Conservation (phyloP, 2,329 filamentous ascomycete genomes). For the Pseudonectria foliicola region DNA sequence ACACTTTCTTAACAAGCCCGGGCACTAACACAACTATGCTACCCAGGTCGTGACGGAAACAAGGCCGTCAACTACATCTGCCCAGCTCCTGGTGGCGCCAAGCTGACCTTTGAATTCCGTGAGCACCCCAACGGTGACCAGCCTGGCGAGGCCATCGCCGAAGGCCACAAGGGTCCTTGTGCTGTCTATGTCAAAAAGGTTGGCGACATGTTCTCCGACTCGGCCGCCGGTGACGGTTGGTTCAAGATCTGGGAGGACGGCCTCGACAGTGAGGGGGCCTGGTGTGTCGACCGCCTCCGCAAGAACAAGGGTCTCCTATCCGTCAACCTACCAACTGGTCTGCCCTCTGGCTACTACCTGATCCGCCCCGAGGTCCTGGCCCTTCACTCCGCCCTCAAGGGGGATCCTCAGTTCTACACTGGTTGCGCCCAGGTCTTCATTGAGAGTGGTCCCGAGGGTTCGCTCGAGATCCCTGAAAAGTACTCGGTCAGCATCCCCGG, state of each 20-base stretch:
- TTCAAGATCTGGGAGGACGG: constrained; percentile 71
- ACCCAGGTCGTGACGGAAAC: constrained; percentile 36
- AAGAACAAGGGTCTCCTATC: constrained; percentile 56
- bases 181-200: constrained; percentile 69
- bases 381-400: constrained; percentile 53
- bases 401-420: constrained; percentile 65
- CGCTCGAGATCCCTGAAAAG: constrained; percentile 39
- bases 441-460: constrained; percentile 35
- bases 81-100: constrained; percentile 42
- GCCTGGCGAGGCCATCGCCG: constrained; percentile 48
- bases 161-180: constrained; percentile 60
- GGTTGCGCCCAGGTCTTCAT: constrained; percentile 68
- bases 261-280: constrained; percentile 50
- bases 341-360: constrained; percentile 63
- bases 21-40: constrained; percentile 5
- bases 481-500: constrained; percentile 59
- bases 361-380: constrained; percentile 63
- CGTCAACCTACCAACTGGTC: constrained; percentile 51
- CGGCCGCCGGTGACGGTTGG: constrained; percentile 60
- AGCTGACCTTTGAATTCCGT: constrained; percentile 61
- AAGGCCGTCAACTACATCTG: constrained; percentile 42
- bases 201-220: constrained; percentile 41
- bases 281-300: constrained; percentile 66
- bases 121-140: constrained; percentile 48
- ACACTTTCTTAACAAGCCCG: neutral